Percentiles rank a stretch among this genome's conserved stretches.
These are phyloP conservation scores for Irpex sp. DNA, from an alignment of 1,284 basidiomycete genomes.

Conservation along the genomic window DNA sequence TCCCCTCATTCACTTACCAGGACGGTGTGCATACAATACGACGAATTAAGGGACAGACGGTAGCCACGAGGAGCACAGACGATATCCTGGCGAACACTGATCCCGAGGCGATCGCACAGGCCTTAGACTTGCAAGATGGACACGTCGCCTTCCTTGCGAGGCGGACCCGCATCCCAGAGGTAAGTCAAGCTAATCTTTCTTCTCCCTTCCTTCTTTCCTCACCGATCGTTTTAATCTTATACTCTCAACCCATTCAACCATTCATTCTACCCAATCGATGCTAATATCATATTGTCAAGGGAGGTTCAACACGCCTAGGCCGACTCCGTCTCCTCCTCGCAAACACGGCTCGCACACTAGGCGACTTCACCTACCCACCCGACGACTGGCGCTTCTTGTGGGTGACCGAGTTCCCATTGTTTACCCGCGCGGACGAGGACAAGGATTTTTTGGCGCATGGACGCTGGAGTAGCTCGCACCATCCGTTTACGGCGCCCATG, in stretches of 20 bases:
- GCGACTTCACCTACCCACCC: slow-evolving; percentile 42
- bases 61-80: not conserved
- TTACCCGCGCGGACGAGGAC: slow-evolving; percentile 85
- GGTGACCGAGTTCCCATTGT: slow-evolving; percentile 95
- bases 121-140: slow-evolving; percentile 16
- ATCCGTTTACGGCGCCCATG: slow-evolving; percentile 97
- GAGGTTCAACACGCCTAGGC: slow-evolving; percentile 83
- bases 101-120: slow-evolving; percentile 19
- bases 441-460: slow-evolving; percentile 83
- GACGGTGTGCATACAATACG: not conserved
- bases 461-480: slow-evolving; percentile 88
- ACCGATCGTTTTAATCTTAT: not conserved
- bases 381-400: slow-evolving; percentile 81
- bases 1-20: no score
- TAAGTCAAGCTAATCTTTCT: slow-evolving; percentile 20
- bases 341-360: slow-evolving; percentile 56
- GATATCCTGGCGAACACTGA: not conserved
- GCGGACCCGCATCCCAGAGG: slow-evolving; percentile 43
- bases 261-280: no score
- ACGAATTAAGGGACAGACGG: not conserved
- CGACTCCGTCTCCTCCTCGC: slow-evolving; percentile 68
- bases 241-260: not conserved
- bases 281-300: slow-evolving; percentile 39
- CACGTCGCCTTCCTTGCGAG: slow-evolving; percentile 41
- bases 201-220: not conserved